These are phyloP conservation scores for Didymella pinodella DNA, from an alignment of 2,329 filamentous ascomycete genomes.

Conservation along the genomic window DNA sequence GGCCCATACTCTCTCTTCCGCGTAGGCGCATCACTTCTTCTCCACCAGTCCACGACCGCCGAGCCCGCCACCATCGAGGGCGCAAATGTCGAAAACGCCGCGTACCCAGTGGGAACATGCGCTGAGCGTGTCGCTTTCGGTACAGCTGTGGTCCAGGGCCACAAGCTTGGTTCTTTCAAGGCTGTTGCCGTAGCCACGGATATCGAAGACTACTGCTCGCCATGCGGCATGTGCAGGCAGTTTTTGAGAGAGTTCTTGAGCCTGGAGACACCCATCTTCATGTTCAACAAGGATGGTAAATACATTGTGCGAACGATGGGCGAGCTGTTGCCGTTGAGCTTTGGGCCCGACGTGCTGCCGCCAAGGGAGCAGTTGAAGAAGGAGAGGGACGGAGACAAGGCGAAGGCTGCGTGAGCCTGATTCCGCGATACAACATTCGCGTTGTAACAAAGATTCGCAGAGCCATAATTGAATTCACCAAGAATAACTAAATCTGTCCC, in stretches of 20 bases:
- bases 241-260: constrained; percentile 65
- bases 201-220: constrained; percentile 61
- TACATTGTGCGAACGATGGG: constrained; percentile 74
- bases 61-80: constrained; percentile 67
- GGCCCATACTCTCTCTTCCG: constrained; percentile 90
- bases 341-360: constrained; percentile 60
- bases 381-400: constrained; percentile 36
- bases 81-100: constrained; percentile 83
- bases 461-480: background rate
- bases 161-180: constrained; percentile 57
- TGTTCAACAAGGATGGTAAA: constrained; percentile 86
- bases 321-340: constrained; percentile 64
- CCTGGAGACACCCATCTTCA: constrained; percentile 75
- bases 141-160: constrained; percentile 71
- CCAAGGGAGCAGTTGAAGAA: constrained; percentile 45
- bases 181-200: constrained; percentile 89
- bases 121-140: constrained; percentile 88
- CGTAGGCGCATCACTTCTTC: constrained; percentile 82
- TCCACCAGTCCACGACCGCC: constrained; percentile 32
- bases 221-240: constrained; percentile 96
- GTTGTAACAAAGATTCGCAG: background rate
- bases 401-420: constrained; percentile 24
- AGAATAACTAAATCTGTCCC: background rate
- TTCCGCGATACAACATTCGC: background rate
- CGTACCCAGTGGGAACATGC: constrained; percentile 94